These are phyloP conservation scores for Populus alba DNA, from an alignment of 345 rosid species.

Conservation along the genomic window DNA sequence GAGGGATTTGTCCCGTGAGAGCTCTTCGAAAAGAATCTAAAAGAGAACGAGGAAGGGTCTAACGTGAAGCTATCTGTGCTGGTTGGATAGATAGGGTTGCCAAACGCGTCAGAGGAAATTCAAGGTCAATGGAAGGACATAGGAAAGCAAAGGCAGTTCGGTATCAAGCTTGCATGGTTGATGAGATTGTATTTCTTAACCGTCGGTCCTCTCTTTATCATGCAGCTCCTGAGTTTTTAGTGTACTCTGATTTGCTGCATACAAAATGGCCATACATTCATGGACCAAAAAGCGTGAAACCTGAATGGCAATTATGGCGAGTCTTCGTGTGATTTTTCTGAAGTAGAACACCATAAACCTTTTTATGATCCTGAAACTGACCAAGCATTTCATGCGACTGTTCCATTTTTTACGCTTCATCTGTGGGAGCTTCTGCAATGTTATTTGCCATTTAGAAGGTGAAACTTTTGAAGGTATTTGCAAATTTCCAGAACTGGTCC, in stretches of 20 bases:
- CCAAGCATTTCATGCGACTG: slow-evolving; percentile 49
- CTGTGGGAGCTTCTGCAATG: slow-evolving; percentile 56
- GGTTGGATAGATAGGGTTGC: slow-evolving; percentile 97
- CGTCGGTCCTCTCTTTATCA: slow-evolving; percentile 61
- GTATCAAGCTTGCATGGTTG: slow-evolving; percentile 66
- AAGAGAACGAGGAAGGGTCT: slow-evolving; percentile 57
- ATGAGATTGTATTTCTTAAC: slow-evolving; percentile 72
- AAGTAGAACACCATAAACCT: slow-evolving; percentile 56
- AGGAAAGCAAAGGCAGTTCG: slow-evolving; percentile 46
- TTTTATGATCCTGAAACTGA: slow-evolving; percentile 55
- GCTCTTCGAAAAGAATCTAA: slow-evolving; percentile 10
- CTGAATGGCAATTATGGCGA: slow-evolving; percentile 69
- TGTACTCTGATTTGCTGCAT: slow-evolving; percentile 63
- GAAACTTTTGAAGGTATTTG: no score
- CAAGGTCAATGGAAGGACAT: slow-evolving; percentile 31
- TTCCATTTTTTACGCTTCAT: slow-evolving; percentile 59
- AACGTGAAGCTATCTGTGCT: slow-evolving; percentile 76
- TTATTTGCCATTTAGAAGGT: no score
- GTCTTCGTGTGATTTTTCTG: slow-evolving; percentile 55
- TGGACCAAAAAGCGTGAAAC: slow-evolving; percentile 66
- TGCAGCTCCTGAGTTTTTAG: slow-evolving; percentile 76
- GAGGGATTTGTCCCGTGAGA: slow-evolving; percentile 47
- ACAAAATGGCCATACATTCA: slow-evolving; percentile 80
- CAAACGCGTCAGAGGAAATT: slow-evolving; percentile 38
- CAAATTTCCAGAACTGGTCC: no score